Base-by-base conservation (phyloP, 2,329 filamentous ascomycete genomes). In the Parastagonospora avenae region DNA sequence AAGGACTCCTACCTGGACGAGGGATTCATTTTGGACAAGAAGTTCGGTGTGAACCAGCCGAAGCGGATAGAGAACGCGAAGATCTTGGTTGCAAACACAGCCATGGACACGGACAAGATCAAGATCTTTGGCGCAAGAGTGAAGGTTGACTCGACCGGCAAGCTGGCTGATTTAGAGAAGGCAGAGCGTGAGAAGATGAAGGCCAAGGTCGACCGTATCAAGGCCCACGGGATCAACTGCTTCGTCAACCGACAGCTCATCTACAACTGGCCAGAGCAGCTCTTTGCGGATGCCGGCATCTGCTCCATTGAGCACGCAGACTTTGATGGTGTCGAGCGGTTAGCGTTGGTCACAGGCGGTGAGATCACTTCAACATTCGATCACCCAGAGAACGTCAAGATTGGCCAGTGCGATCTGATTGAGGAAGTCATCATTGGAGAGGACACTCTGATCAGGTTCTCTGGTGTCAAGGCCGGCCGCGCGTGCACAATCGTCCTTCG, bases 71-170 rank as follows among this genome's bases (percentile, higher is more conserved):
- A 97, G 76, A 97, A 99, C 75, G 94, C 93, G 62, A 99, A 97
- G 81, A 99, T 99, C 61, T 79, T 99, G 49, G 90, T 99, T 16
- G 94, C 94, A 59, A 99, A 99, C 79, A 99, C 94, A 42, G 90
- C 92, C 10, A 99, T 99, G 94, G 94, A 99, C 77, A 99, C 94
- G 31, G 94, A 99, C 79, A 99, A 99, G 83, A 91, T 99, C 80
- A 99, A 99, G 84, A 97, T 99, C 68, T 99, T 99, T 68, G 94
- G 94, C 58, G 94, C 94, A 12, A 86, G 93, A 52, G 91, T 99
- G 68, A 97, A 97, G 84, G 94, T 99, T 54, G 90, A 91, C 63
- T 93, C 91, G 29, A 99, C 94, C 2, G 91, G 91, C 74, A 97
- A 97, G 82, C 84, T 99, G 42, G 94, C 94, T n/a, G 94, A 99